Evolutionary conservation across 306 rosid species (phyloP).

Genomic region (Quercus robur): DNA sequence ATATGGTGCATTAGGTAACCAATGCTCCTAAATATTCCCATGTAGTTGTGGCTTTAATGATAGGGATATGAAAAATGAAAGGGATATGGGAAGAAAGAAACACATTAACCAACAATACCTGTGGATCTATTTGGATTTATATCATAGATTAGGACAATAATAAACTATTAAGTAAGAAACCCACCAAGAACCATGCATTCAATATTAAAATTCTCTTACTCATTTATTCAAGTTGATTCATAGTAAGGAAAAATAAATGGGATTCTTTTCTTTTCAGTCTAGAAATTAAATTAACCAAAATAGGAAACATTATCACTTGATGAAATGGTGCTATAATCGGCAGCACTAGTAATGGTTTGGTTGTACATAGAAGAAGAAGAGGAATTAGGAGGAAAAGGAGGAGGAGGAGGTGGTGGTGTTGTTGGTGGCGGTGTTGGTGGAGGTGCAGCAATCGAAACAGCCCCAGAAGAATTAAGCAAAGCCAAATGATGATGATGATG

Average conservation of each 20-base stretch:
- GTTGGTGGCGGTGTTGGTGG: conserved; percentile 41
- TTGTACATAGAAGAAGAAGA: conserved; percentile 53
- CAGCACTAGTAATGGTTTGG: conserved; percentile 16
- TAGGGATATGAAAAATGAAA: neutral
- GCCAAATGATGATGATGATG: neutral
- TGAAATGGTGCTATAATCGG: conserved; percentile 40
- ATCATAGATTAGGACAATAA: conserved; percentile 4
- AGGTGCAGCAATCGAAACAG: conserved; percentile 46
- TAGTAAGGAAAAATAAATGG: conserved; percentile 20
- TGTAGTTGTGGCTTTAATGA: too few species aligned
- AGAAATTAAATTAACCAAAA: conserved; percentile 34
- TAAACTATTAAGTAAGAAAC: neutral
- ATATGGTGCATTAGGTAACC: too few species aligned
- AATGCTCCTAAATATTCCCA: too few species aligned
- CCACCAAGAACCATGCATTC: neutral
- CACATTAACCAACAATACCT: conserved; percentile 18
- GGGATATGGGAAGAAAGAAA: neutral
- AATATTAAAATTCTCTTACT: conserved; percentile 10
- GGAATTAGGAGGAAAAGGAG: conserved; percentile 37
- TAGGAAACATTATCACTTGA: conserved; percentile 45
- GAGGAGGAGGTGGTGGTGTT: conserved; percentile 27
- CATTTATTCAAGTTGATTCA: conserved; percentile 16
- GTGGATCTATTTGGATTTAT: neutral
- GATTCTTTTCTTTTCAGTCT: neutral
- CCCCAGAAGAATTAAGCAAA: conserved; percentile 49